phyloP scores from a whole-genome alignment of 371 early-diverging fungal species.

The Mortierella sp. region DNA sequence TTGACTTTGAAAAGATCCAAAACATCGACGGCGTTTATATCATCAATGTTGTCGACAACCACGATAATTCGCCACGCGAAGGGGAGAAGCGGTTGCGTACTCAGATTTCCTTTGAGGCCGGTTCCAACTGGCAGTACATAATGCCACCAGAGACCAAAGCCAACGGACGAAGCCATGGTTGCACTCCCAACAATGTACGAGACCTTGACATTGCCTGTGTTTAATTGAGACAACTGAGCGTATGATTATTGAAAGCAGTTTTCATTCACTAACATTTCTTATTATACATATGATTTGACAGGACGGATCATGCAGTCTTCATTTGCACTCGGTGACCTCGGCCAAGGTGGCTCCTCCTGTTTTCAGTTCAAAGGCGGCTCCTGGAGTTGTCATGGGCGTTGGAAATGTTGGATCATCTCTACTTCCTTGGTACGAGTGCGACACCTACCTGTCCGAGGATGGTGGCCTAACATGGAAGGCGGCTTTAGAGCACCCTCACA shows the following conservation, averaged over 20 bases:
- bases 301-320: slow-evolving; percentile 78
- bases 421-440: slow-evolving; percentile 78
- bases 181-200: slow-evolving; percentile 56
- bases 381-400: slow-evolving; percentile 93
- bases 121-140: slow-evolving; percentile 81
- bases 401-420: slow-evolving; percentile 88
- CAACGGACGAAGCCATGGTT: slow-evolving; percentile 58
- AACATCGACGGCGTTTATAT: slow-evolving; percentile 88
- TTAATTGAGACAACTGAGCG: too few relatives aligned
- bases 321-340: slow-evolving; percentile 90
- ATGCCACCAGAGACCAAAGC: slow-evolving; percentile 63
- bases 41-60: slow-evolving; percentile 87
- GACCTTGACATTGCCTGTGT: too few relatives aligned
- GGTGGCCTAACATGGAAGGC: slow-evolving; percentile 91
- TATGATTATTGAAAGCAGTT: background rate
- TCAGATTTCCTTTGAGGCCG: slow-evolving; percentile 93
- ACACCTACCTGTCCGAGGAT: slow-evolving; percentile 89
- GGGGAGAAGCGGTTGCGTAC: slow-evolving; percentile 76
- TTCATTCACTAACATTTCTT: background rate
- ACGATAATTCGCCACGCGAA: slow-evolving; percentile 62
- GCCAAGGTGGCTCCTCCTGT: slow-evolving; percentile 75
- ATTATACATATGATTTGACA: background rate
- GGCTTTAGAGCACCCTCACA: slow-evolving; percentile 85
- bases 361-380: slow-evolving; percentile 80
- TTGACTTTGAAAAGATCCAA: slow-evolving; percentile 93